phyloP scores from a whole-genome alignment of 768 basidiomycete species.

The Termitomyces sp. region DNA sequence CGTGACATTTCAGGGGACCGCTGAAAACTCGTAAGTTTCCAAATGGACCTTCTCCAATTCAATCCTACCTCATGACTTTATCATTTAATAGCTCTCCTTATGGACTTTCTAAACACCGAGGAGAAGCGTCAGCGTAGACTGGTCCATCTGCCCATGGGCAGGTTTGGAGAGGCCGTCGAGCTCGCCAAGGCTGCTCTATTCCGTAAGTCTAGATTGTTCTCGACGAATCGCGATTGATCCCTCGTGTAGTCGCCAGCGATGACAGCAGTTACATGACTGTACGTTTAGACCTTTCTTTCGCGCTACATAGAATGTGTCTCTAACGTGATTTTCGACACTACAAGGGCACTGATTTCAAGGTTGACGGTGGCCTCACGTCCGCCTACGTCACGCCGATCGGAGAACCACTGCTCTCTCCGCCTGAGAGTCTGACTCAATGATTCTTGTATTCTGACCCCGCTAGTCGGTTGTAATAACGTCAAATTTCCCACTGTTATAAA shows the following conservation, averaged over 20 bases:
- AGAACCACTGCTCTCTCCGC: constrained; percentile 67
- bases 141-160: constrained; percentile 92
- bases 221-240: neutral
- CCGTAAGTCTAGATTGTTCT: constrained; percentile 44
- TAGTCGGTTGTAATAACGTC: neutral
- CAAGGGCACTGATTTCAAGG: constrained; percentile 88
- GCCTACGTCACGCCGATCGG: constrained; percentile 92
- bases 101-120: constrained; percentile 96
- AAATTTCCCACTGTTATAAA: neutral
- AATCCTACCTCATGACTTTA: constrained; percentile 8
- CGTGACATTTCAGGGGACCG: constrained; percentile 62
- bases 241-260: constrained; percentile 72
- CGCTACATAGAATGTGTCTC: neutral
- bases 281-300: constrained; percentile 18
- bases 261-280: constrained; percentile 97
- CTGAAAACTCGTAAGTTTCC: constrained; percentile 79
- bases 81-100: constrained; percentile 68
- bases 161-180: constrained; percentile 96
- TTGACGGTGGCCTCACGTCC: constrained; percentile 90
- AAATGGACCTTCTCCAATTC: neutral
- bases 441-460: neutral
- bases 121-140: constrained; percentile 92
- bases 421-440: constrained; percentile 49
- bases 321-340: neutral
- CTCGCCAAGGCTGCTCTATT: constrained; percentile 91